Percentiles rank a stretch among this genome's conserved stretches.
phyloP scores from a whole-genome alignment of 2,329 filamentous ascomycete genomes.

The Bipolaris cookei region DNA sequence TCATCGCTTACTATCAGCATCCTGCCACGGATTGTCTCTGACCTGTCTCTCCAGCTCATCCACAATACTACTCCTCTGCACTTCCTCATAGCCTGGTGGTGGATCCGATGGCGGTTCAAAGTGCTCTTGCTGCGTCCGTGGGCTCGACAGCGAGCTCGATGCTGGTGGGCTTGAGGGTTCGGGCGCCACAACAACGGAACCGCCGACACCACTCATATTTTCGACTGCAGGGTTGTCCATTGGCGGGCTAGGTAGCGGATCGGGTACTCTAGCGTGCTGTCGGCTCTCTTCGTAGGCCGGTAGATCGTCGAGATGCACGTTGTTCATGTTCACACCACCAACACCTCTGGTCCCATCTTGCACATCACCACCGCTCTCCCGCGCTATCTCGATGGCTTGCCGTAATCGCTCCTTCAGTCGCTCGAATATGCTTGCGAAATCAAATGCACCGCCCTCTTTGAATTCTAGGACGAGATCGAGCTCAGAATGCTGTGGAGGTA shows the following conservation, averaged over 20 bases:
- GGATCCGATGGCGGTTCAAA: conserved; percentile 71
- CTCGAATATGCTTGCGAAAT: conserved; percentile 84
- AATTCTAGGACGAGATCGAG: conserved; percentile 87
- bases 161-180: conserved; percentile 30
- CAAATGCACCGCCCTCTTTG: conserved; percentile 92
- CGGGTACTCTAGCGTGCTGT: conserved; percentile 44
- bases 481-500: conserved; percentile 74
- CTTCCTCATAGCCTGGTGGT: conserved; percentile 90
- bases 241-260: conserved; percentile 41
- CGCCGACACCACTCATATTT: conserved; percentile 19
- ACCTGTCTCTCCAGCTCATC: conserved; percentile 69
- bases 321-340: conserved; percentile 62
- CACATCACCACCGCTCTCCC: conserved; percentile 64
- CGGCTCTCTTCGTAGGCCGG: conserved; percentile 79
- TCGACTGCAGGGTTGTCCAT: conserved; percentile 12
- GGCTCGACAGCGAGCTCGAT: conserved; percentile 42
- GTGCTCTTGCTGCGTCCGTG: conserved; percentile 34
- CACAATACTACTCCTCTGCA: conserved; percentile 79
- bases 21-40: conserved; percentile 30
- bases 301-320: conserved; percentile 81
- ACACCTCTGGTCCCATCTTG: conserved; percentile 52
- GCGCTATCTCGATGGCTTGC: conserved; percentile 77
- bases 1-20: conserved; percentile 23
- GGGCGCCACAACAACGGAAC: conserved; percentile 24
- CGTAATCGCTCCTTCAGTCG: conserved; percentile 81